Base-by-base conservation (phyloP, 208 protist genomes). In the Trypanosoma boissoni region DNA sequence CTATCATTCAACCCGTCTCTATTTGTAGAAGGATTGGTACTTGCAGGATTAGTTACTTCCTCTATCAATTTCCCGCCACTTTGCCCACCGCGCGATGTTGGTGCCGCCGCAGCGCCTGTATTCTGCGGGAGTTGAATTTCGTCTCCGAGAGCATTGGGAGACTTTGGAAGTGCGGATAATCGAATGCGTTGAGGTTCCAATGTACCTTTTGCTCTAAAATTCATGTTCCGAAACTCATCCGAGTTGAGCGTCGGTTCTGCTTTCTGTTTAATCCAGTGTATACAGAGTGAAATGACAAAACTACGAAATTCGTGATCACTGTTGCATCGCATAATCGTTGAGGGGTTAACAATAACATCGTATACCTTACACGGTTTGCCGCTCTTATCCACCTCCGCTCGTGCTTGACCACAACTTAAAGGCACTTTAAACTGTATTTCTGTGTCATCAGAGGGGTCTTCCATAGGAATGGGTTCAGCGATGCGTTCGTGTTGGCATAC, bases 211-310 rank as follows among this genome's bases (percentile, higher is more conserved):
- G 66, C 86, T 59, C 78, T 90, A 61, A 96, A 88, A 71, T 93
- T 94, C 54, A 92, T 69, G 64, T 86, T 86, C 51, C 80, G 76
- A 53, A 88, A 94, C 72, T 94, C 83, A 43, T 93, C 87, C 14
- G 65, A 62, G 64, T 94, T 96, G 21, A 96, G 64, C n/a, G 76
- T 91, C 3, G 91, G 91, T 63, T 96, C 87, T 12, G 50, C 80
- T 53, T 96, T 96, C 48, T 96, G 91, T 63, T 93, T 78, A 26
- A 96, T 89, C 81, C 87, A 93, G 61, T 92, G 79, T 69, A 94
- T 89, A 71, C 85, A 91, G 20, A 96, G 70, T 9, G 87, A 86
- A 16, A 83, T 78, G 20, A 96, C 83, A 45, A 96, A 91, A 39
- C 83, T 75, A 18, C 84, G 75, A 60, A 96, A 96, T 42, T 92